Evolutionary conservation across 257 asterid genomes (phyloP).

Genomic region (Solanum piurae): DNA sequence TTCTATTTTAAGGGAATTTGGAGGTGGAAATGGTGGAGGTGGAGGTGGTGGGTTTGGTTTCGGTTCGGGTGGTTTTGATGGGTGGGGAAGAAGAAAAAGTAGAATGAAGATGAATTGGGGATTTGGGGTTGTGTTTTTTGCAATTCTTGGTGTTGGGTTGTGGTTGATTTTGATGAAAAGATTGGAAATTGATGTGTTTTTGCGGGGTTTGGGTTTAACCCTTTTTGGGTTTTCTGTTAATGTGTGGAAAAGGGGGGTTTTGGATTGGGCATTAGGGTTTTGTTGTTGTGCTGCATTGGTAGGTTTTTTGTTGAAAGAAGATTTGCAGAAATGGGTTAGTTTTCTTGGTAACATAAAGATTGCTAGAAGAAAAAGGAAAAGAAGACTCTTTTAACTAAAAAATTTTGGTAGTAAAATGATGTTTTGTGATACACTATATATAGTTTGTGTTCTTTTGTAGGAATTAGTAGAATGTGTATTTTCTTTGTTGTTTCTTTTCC

Average conservation of each 20-base stretch:
- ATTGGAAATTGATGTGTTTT: constrained; percentile 22
- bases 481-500: not conserved
- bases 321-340: constrained; percentile 17
- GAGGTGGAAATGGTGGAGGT: constrained; percentile 40
- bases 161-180: constrained; percentile 35
- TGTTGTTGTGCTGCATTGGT: constrained; percentile 57
- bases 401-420: not conserved
- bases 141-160: constrained; percentile 22
- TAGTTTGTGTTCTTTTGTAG: not conserved
- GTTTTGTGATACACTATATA: not conserved
- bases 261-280: constrained; percentile 61
- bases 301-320: constrained; percentile 32
- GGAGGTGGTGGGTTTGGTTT: constrained; percentile 29
- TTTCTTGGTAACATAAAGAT: constrained; percentile 11
- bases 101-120: constrained; percentile 22
- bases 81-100: constrained; percentile 33
- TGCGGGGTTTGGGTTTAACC: constrained; percentile 32
- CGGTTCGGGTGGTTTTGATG: constrained; percentile 43
- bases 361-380: not conserved
- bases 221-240: constrained; percentile 45
- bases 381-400: not conserved
- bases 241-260: constrained; percentile 49
- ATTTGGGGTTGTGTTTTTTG: constrained; percentile 25
- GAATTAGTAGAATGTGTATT: not conserved
- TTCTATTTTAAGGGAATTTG: constrained; percentile 40